Evolutionary conservation across 768 basidiomycete species (phyloP), one percentile per base, ranked within the genome.

Genomic region (Serendipita sp.): DNA sequence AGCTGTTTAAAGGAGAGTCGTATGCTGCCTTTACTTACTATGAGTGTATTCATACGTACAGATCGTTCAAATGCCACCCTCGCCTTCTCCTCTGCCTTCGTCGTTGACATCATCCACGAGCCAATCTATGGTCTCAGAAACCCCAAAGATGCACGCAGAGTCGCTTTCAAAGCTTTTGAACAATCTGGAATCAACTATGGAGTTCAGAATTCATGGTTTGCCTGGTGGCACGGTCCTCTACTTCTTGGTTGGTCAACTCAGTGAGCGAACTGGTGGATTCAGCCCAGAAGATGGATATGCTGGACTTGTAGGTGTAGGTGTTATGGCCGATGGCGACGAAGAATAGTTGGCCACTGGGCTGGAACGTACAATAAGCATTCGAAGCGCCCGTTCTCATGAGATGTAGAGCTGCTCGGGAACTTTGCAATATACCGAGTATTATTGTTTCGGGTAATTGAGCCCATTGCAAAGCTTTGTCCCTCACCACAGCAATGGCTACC

Each of bases 261-360:
- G 55, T 31, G 27, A 60, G 8, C 27, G 8, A 23, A 23, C 23
- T 8, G 55, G 55, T 11, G 55, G 55, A 29, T 60, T 60, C 18
- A 67, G 60, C 45, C 45, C n/a, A 66, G 73, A 68, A 67, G 67
- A 58, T 5, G 74, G 70, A 52, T 79, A 76, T 75, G 73, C 68
- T 1, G 76, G 76, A 0, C 71, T 78, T 0, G 66, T 71, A 0
- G 74, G 75, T 0, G 71, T 76, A 13, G 77, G 76, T 53, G 71
- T 73, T 10, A 75, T 74, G 75, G 71, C 72, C 6, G 72, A 75
- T n/a, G 55, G 55, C 29, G 55, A 60, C 27, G 55, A 60, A 4
- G 27, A 60, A 8, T 37, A 23, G 10, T 52, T 40, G 40, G 13
- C 40, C 40, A 50, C 48, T 6, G n/a, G n/a, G 8, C n/a, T 18